A percentile compares a stretch with the other conserved stretches of the same genome.
Conservation (phyloP, 176 grass and related monocot species). For the Rhynchospora tenuis region DNA sequence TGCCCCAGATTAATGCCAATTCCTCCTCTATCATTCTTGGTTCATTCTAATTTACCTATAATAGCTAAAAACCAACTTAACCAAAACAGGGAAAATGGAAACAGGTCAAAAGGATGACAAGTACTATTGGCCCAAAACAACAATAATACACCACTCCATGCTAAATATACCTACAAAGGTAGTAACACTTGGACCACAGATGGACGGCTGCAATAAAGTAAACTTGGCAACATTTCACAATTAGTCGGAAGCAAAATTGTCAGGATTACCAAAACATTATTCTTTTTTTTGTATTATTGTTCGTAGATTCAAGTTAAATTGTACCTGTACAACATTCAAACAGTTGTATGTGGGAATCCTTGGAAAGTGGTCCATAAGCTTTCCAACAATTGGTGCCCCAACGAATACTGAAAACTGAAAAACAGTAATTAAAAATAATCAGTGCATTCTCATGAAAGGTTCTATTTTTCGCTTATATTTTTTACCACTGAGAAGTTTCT, state of each 20-base stretch:
- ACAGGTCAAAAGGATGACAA: background rate
- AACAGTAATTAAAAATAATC: conserved; percentile 27
- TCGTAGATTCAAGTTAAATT: background rate
- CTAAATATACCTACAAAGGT: background rate
- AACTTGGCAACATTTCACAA: background rate
- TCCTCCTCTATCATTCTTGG: background rate
- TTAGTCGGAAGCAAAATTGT: background rate
- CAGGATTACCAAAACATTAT: background rate
- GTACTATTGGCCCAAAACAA: background rate
- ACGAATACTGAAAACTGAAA: conserved; percentile 74
- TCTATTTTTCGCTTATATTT: background rate
- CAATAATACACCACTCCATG: background rate
- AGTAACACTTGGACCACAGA: background rate
- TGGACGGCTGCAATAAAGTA: conserved; percentile 16
- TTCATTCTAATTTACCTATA: background rate
- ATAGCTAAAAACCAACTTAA: background rate
- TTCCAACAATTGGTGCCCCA: conserved; percentile 80
- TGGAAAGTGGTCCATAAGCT: conserved; percentile 91
- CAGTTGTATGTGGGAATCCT: conserved; percentile 75
- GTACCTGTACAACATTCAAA: conserved; percentile 85
- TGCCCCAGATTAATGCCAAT: background rate
- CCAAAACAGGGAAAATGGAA: background rate
- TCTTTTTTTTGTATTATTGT: background rate
- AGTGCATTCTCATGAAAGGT: background rate
- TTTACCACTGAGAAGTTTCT: background rate